A percentile compares a stretch with the other conserved stretches of the same genome.
phyloP scores from a whole-genome alignment of 1,284 basidiomycete genomes.

The Somion occarium region DNA sequence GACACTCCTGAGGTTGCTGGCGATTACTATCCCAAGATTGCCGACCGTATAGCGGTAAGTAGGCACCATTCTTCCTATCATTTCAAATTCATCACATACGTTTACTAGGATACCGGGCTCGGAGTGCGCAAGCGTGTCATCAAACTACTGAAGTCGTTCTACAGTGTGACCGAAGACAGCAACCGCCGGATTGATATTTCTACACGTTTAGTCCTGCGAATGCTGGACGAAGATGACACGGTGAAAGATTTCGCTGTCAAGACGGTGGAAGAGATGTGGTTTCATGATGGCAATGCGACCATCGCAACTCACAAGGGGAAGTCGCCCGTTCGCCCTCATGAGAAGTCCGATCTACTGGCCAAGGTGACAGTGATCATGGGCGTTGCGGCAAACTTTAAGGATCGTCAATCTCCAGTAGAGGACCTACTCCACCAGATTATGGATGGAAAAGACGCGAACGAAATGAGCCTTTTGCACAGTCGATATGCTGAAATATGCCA shows the following conservation, averaged over 20 bases:
- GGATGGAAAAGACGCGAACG: slow-evolving; percentile 49
- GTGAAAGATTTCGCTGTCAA: slow-evolving; percentile 91
- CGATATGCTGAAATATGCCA: slow-evolving; percentile 79
- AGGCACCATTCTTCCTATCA: not conserved
- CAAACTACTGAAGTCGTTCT: slow-evolving; percentile 86
- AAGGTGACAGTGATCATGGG: slow-evolving; percentile 82
- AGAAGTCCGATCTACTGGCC: slow-evolving; percentile 48
- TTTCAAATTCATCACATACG: slow-evolving; percentile 4
- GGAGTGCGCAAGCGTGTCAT: slow-evolving; percentile 93
- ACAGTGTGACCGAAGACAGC: slow-evolving; percentile 56
- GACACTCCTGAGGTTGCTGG: slow-evolving; percentile 80
- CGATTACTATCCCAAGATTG: slow-evolving; percentile 83
- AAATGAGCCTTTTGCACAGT: slow-evolving; percentile 47
- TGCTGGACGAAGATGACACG: slow-evolving; percentile 89
- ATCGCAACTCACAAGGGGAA: slow-evolving; percentile 31
- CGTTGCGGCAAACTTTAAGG: slow-evolving; percentile 77
- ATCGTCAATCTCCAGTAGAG: slow-evolving; percentile 80
- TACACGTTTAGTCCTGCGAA: slow-evolving; percentile 76
- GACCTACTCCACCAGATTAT: slow-evolving; percentile 81
- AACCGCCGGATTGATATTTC: slow-evolving; percentile 76
- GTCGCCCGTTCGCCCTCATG: slow-evolving; percentile 28
- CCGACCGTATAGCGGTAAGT: slow-evolving; percentile 81
- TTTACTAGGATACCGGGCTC: slow-evolving; percentile 79
- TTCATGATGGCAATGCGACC: slow-evolving; percentile 39
- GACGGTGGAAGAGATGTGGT: slow-evolving; percentile 89